These are phyloP conservation scores for Pholiota microspora DNA, from an alignment of 768 basidiomycete species.

Conservation along the genomic window DNA sequence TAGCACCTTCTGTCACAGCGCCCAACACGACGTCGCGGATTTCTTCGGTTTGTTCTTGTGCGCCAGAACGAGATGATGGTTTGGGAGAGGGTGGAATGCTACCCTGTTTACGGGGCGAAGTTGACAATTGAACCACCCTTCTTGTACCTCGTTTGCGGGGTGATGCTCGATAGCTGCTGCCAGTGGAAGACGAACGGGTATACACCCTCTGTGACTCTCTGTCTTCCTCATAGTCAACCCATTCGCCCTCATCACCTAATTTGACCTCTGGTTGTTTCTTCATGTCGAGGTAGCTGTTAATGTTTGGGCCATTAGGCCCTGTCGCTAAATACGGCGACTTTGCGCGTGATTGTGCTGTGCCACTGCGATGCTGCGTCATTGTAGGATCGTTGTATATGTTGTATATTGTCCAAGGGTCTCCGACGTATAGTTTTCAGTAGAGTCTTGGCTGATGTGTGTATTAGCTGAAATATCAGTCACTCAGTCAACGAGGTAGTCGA, in stretches of 20 bases:
- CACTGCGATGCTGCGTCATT: slow-evolving; percentile 7
- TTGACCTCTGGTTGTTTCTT: background rate
- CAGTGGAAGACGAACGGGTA: background rate
- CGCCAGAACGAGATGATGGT: background rate
- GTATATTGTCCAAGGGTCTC: background rate
- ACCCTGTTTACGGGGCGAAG: slow-evolving; percentile 5
- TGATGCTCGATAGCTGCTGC: background rate
- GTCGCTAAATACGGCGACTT: slow-evolving; percentile 3
- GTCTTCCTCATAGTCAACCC: slow-evolving; percentile 30
- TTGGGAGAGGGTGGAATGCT: slow-evolving; percentile 6
- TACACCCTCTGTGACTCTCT: background rate
- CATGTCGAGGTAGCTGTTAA: background rate
- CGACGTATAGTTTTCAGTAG: background rate
- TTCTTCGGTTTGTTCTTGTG: background rate
- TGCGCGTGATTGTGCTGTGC: slow-evolving; percentile 8
- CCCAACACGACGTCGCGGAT: slow-evolving; percentile 25
- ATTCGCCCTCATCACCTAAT: slow-evolving; percentile 18
- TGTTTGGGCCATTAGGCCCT: background rate
- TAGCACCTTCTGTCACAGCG: slow-evolving; percentile 21
- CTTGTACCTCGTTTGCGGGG: slow-evolving; percentile 1
- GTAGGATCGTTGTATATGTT: background rate
- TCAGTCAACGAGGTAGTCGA: too few relatives aligned
- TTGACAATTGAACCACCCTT: background rate
- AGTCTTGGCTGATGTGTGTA: background rate
- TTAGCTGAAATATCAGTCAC: background rate